Percentiles rank a stretch among this genome's conserved stretches.
phyloP scores from a whole-genome alignment of 129 eudicot genomes.

The Centella asiatica region DNA sequence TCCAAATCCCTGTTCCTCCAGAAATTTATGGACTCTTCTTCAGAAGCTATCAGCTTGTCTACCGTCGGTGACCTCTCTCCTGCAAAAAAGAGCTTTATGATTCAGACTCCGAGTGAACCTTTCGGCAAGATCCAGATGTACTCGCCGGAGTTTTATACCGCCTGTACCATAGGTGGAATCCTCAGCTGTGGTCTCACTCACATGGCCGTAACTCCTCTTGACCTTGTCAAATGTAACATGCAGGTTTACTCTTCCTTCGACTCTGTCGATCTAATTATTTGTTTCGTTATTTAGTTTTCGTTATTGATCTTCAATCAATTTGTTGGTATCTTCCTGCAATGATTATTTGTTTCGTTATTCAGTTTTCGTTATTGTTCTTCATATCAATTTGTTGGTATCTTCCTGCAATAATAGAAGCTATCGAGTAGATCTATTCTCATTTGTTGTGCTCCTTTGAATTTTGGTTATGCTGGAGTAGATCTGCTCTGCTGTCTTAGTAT shows the following conservation, averaged over 20 bases:
- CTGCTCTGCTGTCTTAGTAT: neutral
- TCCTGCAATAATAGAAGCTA: neutral
- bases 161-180: conserved; percentile 72
- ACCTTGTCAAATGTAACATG: conserved; percentile 91
- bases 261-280: neutral
- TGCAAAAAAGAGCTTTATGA: neutral
- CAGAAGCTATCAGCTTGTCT: neutral
- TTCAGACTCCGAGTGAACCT: conserved; percentile 43
- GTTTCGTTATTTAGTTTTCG: neutral
- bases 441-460: neutral
- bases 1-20: neutral
- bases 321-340: no score
- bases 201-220: conserved; percentile 77
- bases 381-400: neutral
- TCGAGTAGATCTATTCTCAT: neutral
- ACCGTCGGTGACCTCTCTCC: neutral
- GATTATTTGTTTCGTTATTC: neutral
- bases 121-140: conserved; percentile 52
- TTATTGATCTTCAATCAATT: neutral
- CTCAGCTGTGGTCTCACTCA: conserved; percentile 83
- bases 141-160: conserved; percentile 71
- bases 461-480: neutral
- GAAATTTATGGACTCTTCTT: neutral
- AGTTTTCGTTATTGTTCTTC: neutral
- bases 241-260: conserved; percentile 35